Conservation (phyloP, 2,329 filamentous ascomycete genomes). For the Colletotrichum nymphaeae region DNA sequence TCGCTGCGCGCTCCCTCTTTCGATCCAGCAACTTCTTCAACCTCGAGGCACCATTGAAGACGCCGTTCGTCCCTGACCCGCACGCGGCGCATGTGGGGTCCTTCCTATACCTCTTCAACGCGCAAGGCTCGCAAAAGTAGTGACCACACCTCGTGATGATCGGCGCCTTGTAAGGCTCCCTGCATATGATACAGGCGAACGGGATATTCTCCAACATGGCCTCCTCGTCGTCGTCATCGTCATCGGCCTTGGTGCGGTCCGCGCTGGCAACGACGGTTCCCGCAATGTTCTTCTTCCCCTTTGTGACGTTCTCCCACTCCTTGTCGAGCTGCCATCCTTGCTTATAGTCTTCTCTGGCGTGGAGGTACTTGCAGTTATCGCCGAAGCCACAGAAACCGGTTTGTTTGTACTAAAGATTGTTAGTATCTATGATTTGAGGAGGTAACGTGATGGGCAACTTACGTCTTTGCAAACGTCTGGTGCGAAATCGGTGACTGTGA, state of each 20-base stretch:
- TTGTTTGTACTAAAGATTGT: slow-evolving; percentile 41
- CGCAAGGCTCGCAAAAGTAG: slow-evolving; percentile 95
- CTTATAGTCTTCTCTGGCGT: slow-evolving; percentile 82
- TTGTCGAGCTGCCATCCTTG: slow-evolving; percentile 95
- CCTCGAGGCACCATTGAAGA: slow-evolving; percentile 89
- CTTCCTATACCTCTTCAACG: slow-evolving; percentile 85
- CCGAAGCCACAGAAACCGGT: slow-evolving; percentile 72
- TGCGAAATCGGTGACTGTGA: slow-evolving; percentile 90
- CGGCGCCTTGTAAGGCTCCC: slow-evolving; percentile 80
- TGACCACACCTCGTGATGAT: slow-evolving; percentile 92
- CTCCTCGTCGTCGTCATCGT: slow-evolving; percentile 68
- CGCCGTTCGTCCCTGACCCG: slow-evolving; percentile 84
- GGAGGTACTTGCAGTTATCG: slow-evolving; percentile 85
- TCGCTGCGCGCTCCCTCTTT: slow-evolving; percentile 72
- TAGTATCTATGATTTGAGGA: no score
- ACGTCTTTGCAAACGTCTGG: slow-evolving; percentile 93
- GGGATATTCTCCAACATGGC: slow-evolving; percentile 85
- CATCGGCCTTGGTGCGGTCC: slow-evolving; percentile 54
- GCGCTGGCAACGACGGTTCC: slow-evolving; percentile 73
- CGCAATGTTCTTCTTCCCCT: slow-evolving; percentile 71
- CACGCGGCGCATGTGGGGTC: slow-evolving; percentile 90
- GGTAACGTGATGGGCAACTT: no score
- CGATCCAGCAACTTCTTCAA: slow-evolving; percentile 83
- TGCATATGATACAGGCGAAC: slow-evolving; percentile 90
- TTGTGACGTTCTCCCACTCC: slow-evolving; percentile 90